A percentile compares a stretch with the other conserved stretches of the same genome.
These are phyloP conservation scores for Solanum hybrid DNA, from an alignment of 305 asterid genomes.

Conservation along the genomic window DNA sequence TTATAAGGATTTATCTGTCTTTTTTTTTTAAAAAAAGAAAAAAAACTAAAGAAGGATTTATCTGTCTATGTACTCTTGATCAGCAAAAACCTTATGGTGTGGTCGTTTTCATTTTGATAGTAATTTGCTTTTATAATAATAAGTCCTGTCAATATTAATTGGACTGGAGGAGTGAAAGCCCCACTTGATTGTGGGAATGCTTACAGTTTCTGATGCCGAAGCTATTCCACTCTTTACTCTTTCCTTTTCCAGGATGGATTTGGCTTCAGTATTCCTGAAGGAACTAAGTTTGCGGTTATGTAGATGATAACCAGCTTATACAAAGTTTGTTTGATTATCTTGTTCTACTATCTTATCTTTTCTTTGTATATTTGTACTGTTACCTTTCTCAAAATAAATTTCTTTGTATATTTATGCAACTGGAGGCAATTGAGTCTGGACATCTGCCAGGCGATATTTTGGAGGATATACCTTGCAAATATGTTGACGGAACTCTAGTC, in stretches of 20 bases:
- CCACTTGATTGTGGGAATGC: background rate
- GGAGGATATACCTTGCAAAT: constrained; percentile 91
- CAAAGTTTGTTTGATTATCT: background rate
- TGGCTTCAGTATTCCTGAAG: background rate
- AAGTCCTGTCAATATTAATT: background rate
- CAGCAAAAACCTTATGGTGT: background rate
- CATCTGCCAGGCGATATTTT: constrained; percentile 82
- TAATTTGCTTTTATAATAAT: background rate
- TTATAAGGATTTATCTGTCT: background rate
- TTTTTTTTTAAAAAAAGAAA: background rate
- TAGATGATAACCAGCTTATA: background rate
- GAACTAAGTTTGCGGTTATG: background rate
- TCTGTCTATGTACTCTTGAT: background rate
- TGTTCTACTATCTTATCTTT: background rate
- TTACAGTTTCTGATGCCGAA: background rate
- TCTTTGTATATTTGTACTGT: background rate
- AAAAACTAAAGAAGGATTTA: background rate
- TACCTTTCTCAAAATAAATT: constrained; percentile 3
- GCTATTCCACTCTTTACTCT: background rate
- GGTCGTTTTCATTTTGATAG: background rate
- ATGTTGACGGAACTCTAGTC: constrained; percentile 57
- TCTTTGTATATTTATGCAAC: background rate
- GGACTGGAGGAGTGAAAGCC: background rate
- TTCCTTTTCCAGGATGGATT: background rate
- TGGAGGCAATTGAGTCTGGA: constrained; percentile 92